Percentiles rank a stretch among this genome's conserved stretches.
These are phyloP conservation scores for Solanum hybrid DNA, from an alignment of 305 asterid genomes.

Conservation along the genomic window DNA sequence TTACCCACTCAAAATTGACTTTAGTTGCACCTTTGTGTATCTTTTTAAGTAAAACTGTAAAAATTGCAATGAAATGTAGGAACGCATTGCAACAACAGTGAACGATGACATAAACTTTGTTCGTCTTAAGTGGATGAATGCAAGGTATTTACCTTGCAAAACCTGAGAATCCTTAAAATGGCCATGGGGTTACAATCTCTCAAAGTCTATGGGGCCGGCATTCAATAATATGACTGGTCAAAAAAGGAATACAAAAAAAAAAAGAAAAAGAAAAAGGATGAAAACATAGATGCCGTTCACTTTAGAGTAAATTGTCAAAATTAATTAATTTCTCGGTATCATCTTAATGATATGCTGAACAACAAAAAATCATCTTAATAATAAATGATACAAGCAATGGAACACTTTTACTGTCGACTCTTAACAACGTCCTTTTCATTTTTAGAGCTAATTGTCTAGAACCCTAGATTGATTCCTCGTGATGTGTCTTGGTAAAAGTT, in stretches of 20 bases:
- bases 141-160: not conserved
- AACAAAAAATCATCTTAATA: not conserved
- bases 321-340: not conserved
- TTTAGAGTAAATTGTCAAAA: not conserved
- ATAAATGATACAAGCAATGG: not conserved
- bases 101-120: not conserved
- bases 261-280: not conserved
- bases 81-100: not conserved
- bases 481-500: not conserved
- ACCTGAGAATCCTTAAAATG: not conserved
- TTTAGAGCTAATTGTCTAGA: too few species aligned
- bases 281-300: not conserved
- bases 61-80: not conserved
- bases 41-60: not conserved
- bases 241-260: not conserved
- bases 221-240: not conserved
- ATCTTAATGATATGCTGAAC: not conserved
- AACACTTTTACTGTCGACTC: not conserved
- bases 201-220: not conserved
- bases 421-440: not conserved
- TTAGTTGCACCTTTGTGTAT: not conserved
- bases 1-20: not conserved
- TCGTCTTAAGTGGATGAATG: not conserved
- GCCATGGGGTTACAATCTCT: not conserved
- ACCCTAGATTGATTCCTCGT: not conserved